These are phyloP conservation scores for Ambrosia hybrid DNA, from an alignment of 140 eudicot species.

Conservation along the genomic window DNA sequence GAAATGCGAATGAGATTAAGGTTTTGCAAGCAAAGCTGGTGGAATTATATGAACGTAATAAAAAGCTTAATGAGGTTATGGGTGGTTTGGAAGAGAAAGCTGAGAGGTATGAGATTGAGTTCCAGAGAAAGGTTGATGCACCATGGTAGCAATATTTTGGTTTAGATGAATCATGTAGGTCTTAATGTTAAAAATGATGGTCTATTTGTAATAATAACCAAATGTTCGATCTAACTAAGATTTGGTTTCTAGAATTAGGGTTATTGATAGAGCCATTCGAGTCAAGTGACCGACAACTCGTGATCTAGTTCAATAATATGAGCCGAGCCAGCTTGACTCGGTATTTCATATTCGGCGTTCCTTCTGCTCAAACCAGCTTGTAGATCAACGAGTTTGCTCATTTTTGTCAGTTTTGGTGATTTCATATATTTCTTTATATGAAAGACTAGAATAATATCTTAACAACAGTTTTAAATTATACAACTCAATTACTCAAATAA, in stretches of 20 bases:
- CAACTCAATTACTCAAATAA: too few relatives aligned
- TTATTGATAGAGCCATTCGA: neutral
- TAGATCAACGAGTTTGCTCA: neutral
- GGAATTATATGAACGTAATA: slow-evolving; percentile 47
- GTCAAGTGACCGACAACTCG: neutral
- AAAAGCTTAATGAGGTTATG: slow-evolving; percentile 33
- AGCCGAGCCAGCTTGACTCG: neutral
- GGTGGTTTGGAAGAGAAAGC: slow-evolving; percentile 42
- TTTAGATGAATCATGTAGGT: neutral
- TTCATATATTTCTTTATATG: too few relatives aligned
- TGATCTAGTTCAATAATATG: neutral
- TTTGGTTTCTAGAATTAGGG: neutral
- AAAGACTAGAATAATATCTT: too few relatives aligned
- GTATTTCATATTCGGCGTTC: neutral
- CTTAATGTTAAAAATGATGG: neutral
- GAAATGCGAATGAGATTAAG: slow-evolving; percentile 36
- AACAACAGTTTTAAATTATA: too few relatives aligned
- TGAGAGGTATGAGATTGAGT: slow-evolving; percentile 45
- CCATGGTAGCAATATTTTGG: slow-evolving; percentile 49
- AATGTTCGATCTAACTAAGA: neutral
- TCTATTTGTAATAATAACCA: neutral
- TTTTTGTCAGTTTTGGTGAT: too few relatives aligned
- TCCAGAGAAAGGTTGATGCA: slow-evolving; percentile 59
- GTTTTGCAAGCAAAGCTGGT: slow-evolving; percentile 49
- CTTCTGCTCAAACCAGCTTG: neutral